These are phyloP conservation scores for Eucalyptus erythrocorys DNA, from an alignment of 345 rosid genomes.

Conservation along the genomic window DNA sequence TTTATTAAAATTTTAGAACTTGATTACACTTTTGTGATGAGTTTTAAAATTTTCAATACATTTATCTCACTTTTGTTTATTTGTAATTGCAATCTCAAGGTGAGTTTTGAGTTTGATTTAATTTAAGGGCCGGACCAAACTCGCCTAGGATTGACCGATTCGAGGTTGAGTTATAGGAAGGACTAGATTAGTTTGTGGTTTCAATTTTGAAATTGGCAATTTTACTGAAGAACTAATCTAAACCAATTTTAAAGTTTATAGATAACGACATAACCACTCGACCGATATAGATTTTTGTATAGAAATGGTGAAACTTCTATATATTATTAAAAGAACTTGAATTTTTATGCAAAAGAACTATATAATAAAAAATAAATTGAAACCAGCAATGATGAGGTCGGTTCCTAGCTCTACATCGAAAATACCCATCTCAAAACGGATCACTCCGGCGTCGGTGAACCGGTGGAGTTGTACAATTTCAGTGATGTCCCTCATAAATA, in stretches of 20 bases:
- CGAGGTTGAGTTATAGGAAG: accelerated
- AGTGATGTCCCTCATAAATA: not conserved
- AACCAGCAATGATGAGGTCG: not conserved
- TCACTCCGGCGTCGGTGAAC: not conserved
- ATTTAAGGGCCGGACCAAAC: accelerated
- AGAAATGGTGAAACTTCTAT: not conserved
- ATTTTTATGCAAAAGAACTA: not conserved
- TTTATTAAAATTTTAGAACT: accelerated
- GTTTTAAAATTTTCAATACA: accelerated
- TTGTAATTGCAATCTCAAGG: accelerated
- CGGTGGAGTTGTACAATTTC: not conserved
- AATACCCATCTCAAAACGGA: accelerated
- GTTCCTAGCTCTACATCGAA: accelerated
- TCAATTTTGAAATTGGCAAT: not conserved
- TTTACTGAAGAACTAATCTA: not conserved
- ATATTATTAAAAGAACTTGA: not conserved
- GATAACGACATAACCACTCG: accelerated
- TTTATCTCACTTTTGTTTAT: too few species aligned
- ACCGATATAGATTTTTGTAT: accelerated
- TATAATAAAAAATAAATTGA: not conserved
- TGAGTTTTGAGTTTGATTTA: accelerated
- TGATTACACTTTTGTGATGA: accelerated
- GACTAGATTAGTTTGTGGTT: not conserved
- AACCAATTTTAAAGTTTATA: not conserved
- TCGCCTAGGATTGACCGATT: accelerated